A percentile compares a stretch with the other conserved stretches of the same genome.
Evolutionary conservation across 2,329 filamentous ascomycete genomes (phyloP).

Genomic region (Epichloe gansuensis): DNA sequence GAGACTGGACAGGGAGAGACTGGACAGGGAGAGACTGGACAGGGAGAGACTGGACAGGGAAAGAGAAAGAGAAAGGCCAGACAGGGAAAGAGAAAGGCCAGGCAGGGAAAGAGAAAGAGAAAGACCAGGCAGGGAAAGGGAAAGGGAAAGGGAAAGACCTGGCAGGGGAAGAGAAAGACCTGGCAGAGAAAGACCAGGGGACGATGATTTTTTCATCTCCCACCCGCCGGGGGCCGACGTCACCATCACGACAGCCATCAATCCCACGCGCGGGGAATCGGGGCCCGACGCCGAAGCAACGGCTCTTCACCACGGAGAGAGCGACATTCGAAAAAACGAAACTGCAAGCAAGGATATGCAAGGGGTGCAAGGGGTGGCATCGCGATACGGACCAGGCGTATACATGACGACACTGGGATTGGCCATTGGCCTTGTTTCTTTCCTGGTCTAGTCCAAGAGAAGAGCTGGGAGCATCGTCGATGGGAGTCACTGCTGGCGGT

Average conservation of each 20-base stretch:
- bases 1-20: too few species aligned
- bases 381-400: background rate
- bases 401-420: background rate
- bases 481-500: background rate
- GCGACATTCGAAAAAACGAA: background rate
- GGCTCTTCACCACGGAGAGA: background rate
- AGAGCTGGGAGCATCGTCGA: too few species aligned
- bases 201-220: background rate
- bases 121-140: background rate
- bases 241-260: slow-evolving; percentile 1
- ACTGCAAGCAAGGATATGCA: background rate
- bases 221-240: background rate
- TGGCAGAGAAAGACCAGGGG: background rate
- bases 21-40: background rate
- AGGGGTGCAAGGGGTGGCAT: background rate
- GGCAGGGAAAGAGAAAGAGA: background rate
- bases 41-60: background rate
- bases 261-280: background rate
- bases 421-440: background rate
- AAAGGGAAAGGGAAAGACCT: background rate
- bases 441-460: background rate
- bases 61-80: too few species aligned
- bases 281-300: background rate
- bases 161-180: background rate
- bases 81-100: background rate